Conservation (phyloP, 2,329 filamentous ascomycete species). For the Pyricularia sp. region DNA sequence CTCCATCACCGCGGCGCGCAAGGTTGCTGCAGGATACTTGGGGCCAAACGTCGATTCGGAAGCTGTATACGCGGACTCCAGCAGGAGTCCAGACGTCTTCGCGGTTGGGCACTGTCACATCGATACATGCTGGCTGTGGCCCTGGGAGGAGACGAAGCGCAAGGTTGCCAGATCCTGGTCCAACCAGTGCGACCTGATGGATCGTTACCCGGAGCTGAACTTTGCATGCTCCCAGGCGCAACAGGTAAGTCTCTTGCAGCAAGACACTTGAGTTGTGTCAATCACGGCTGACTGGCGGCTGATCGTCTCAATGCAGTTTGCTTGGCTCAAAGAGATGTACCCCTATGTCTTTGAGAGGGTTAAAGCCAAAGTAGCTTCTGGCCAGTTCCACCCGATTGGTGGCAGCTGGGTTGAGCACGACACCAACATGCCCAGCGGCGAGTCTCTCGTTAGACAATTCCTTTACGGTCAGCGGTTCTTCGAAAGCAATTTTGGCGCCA, state of each 20-base stretch:
- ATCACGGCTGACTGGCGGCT: not conserved
- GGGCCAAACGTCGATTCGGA: conserved; percentile 45
- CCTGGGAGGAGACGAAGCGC: conserved; percentile 56
- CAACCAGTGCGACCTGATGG: conserved; percentile 55
- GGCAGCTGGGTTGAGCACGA: conserved; percentile 62
- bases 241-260: not conserved
- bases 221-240: conserved; percentile 49
- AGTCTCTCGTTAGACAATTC: conserved; percentile 54
- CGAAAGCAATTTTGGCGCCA: conserved; percentile 50
- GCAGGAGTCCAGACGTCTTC: conserved; percentile 40
- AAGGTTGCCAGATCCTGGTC: conserved; percentile 50
- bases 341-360: conserved; percentile 52
- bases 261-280: not conserved
- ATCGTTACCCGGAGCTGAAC: conserved; percentile 53
- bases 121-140: conserved; percentile 60
- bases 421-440: conserved; percentile 54
- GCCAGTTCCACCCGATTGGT: conserved; percentile 53
- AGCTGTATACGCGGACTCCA: conserved; percentile 37
- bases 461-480: conserved; percentile 56
- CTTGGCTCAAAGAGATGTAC: conserved; percentile 54
- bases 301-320: conserved; percentile 26
- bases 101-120: conserved; percentile 58
- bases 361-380: conserved; percentile 52
- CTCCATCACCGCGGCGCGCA: conserved; percentile 40
- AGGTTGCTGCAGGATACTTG: conserved; percentile 47